Conservation (phyloP, 164 flowering plant genomes). For the Tetracentron sinense region DNA sequence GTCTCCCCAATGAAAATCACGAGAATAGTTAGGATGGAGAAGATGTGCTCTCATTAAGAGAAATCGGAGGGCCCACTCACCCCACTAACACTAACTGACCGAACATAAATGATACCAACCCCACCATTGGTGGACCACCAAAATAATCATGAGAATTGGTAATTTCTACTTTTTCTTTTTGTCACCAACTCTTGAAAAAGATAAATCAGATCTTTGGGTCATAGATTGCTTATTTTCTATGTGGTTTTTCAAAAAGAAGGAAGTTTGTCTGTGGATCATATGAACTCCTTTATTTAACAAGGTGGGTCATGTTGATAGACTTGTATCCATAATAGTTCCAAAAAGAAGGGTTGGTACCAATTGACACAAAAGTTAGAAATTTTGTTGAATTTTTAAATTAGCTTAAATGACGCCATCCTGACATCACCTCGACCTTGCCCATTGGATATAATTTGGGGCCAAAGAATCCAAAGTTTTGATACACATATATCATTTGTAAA, state of each 20-base stretch:
- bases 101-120: no score
- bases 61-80: no score
- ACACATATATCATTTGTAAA: no score
- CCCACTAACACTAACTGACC: no score
- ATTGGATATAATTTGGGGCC: neutral
- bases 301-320: constrained; percentile 3
- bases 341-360: neutral
- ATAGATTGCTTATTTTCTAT: neutral
- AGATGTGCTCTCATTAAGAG: no score
- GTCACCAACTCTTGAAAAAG: neutral
- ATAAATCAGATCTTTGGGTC: neutral
- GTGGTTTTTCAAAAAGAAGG: neutral
- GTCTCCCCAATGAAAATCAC: no score
- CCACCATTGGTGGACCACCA: no score
- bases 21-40: no score
- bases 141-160: no score
- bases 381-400: neutral
- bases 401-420: neutral
- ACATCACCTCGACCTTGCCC: neutral
- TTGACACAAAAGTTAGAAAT: neutral
- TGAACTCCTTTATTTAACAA: no score
- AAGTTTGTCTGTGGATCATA: neutral
- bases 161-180: no score
- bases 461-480: neutral
- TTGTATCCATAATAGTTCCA: neutral